Evolutionary conservation across 495 filamentous ascomycete species (phyloP).

Genomic region (Talaromyces ruber): DNA sequence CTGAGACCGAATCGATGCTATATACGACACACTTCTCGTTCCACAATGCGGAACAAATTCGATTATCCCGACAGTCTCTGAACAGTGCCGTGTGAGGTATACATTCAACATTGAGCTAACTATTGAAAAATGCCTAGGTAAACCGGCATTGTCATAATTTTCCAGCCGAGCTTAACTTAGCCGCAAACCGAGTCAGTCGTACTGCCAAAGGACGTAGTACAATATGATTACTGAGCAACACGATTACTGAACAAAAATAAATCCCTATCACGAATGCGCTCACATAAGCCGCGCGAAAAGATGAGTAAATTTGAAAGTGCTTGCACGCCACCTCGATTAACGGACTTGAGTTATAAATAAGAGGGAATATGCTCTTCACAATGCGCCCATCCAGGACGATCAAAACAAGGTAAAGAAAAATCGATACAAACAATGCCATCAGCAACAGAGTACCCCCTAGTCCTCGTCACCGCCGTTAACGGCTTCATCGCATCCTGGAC

Average conservation of each 20-base stretch:
- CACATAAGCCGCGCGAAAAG: not conserved
- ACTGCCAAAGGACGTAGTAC: not conserved
- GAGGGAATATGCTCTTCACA: not conserved
- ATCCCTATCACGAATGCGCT: not conserved
- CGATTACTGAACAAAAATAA: not conserved
- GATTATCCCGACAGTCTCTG: not conserved
- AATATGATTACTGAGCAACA: not conserved
- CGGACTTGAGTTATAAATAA: not conserved
- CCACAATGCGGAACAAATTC: not conserved
- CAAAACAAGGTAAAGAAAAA: not conserved
- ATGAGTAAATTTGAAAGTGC: not conserved
- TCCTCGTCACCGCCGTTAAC: constrained; percentile 36
- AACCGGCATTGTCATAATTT: not conserved
- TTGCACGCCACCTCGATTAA: not conserved
- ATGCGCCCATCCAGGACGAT: not conserved
- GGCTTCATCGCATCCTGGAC: constrained; percentile 38
- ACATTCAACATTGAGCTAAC: not conserved
- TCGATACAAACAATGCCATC: not conserved
- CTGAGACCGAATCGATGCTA: not conserved
- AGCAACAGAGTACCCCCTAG: not conserved
- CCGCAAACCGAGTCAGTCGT: not conserved
- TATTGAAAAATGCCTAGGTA: not conserved
- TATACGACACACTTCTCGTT: not conserved
- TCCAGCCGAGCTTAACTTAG: not conserved
- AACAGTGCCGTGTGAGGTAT: not conserved